Evolutionary conservation across 2,329 filamentous ascomycete species (phyloP).

Genomic region (Hymenoscyphus linearis): DNA sequence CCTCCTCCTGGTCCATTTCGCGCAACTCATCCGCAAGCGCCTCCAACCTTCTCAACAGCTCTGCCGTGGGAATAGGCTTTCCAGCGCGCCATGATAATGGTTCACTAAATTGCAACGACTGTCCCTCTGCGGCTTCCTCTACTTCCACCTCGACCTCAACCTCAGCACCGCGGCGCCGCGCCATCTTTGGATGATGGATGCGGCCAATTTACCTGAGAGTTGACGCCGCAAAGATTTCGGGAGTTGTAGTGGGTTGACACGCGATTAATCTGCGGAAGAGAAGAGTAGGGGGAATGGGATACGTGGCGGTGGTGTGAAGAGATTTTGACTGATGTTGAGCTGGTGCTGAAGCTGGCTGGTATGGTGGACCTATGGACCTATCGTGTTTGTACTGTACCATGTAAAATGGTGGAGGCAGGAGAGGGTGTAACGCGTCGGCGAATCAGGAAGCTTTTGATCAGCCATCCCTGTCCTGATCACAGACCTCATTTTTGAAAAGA

Average conservation of each 20-base stretch:
- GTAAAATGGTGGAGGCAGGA: background rate
- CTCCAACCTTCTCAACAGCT: constrained; percentile 76
- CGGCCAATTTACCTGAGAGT: constrained; percentile 5
- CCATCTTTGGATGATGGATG: constrained; percentile 25
- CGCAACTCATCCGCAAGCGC: constrained; percentile 75
- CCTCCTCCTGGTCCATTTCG: constrained; percentile 80
- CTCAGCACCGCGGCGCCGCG: constrained; percentile 31
- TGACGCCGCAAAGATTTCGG: background rate
- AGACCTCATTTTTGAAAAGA: background rate
- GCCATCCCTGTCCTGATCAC: background rate
- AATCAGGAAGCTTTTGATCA: background rate
- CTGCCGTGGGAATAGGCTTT: constrained; percentile 77
- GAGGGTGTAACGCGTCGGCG: background rate
- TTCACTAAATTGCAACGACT: constrained; percentile 71
- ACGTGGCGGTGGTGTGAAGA: background rate
- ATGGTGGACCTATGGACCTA: background rate
- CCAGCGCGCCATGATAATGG: constrained; percentile 87
- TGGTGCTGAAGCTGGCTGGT: background rate
- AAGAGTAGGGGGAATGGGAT: background rate
- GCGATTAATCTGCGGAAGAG: background rate
- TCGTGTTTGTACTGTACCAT: too few relatives aligned
- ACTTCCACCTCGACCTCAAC: constrained; percentile 24
- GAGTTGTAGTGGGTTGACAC: background rate
- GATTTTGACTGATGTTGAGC: background rate
- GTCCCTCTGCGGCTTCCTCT: constrained; percentile 31